Base-by-base conservation (phyloP, 345 rosid species). In the Toxicodendron radicans region DNA sequence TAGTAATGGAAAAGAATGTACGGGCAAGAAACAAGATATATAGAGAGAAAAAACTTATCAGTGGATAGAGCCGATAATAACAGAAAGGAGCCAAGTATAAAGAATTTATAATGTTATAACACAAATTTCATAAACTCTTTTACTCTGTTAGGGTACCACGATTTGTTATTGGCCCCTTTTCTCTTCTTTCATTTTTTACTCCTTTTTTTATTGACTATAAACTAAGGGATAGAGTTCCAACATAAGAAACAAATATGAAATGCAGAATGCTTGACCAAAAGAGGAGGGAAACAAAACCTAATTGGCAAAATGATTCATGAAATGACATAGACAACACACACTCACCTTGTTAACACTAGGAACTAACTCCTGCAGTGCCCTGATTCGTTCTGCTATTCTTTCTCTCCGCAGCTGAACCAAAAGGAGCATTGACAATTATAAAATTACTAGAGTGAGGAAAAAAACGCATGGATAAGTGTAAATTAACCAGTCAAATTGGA, bases 331-430 rank as follows among this genome's bases (percentile, higher is more conserved):
- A 54, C 64, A 75, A 77, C 61, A 77, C 61, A 30, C 43, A 79
- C 79, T 23, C 48, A 92, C 99, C 97, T 96, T 96, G 83, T 92
- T 96, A 71, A 96, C 98, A 79, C 94, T 90, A 57, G 99, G 99
- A 78, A 96, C 99, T 78, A 96, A 89, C 75, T 93, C 99, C 78
- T 96, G 99, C 86, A 96, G 54, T 33, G 94, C 98, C 83, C 99
- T 87, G 75, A 96, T 96, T 81, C 99, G 84, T 83, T 96, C 99
- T 1, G 99, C 99, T 78, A 96, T 96, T 81, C 95, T 88, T 83
- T 96, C 99, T 69, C 99, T 82, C 71, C 98, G 95, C 88, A 93
- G 83, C 98, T 93, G 93, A 70, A 70, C 13, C 80, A 71, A 77
- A 75, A 71, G 72, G 58, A 54, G 58, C 8, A 67, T 68, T n/a